Evolutionary conservation across 2,329 filamentous ascomycete genomes (phyloP).

Genomic region (Nemania abortiva): DNA sequence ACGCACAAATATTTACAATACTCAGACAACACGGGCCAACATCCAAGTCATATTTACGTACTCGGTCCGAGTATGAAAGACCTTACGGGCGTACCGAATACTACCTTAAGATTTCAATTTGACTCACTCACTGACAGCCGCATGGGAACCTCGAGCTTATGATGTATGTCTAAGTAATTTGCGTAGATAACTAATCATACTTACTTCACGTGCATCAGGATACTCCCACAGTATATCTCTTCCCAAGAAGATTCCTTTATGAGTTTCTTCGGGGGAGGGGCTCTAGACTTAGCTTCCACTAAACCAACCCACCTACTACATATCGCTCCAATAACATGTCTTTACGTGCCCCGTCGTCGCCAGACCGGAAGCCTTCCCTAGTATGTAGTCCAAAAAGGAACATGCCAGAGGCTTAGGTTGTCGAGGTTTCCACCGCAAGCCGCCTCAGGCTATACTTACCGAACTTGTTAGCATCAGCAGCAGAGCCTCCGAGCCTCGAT

Average conservation of each 20-base stretch:
- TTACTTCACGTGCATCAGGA: no score
- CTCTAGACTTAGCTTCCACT: background rate
- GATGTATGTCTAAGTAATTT: no score
- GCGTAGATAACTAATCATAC: no score
- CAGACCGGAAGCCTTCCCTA: background rate
- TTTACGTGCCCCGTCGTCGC: background rate
- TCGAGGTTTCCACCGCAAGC: background rate
- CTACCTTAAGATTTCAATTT: no score
- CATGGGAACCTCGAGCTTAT: no score
- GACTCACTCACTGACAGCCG: no score
- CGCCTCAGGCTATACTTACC: slow-evolving; percentile 5
- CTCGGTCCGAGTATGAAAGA: slow-evolving; percentile 1
- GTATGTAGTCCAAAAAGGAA: background rate
- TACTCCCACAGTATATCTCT: no score
- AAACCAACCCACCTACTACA: background rate
- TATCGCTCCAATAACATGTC: background rate
- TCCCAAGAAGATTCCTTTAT: background rate
- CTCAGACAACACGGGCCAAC: background rate
- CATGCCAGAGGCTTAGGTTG: background rate
- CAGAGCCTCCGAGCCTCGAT: background rate
- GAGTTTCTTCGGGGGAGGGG: background rate
- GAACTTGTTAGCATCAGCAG: background rate
- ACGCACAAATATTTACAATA: background rate
- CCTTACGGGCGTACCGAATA: no score
- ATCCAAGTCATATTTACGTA: background rate